A percentile compares a stretch with the other conserved stretches of the same genome.
These are phyloP conservation scores for Neodidymelliopsis sp. DNA, from an alignment of 2,329 filamentous ascomycete species.

Conservation along the genomic window DNA sequence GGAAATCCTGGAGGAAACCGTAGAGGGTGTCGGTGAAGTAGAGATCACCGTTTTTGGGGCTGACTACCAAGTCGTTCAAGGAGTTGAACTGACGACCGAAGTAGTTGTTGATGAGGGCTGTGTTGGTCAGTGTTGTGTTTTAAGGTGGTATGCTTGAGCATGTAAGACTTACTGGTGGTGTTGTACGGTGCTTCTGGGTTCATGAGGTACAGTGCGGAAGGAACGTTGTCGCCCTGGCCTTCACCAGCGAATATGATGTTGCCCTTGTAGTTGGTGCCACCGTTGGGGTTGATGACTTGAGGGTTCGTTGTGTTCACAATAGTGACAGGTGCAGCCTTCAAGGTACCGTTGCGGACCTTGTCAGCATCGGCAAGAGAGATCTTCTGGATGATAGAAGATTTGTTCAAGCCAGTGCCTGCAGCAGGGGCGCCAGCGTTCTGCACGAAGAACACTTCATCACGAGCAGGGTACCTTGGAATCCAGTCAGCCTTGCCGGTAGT, in stretches of 20 bases:
- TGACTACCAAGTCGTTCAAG: conserved; percentile 51
- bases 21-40: conserved; percentile 57
- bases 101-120: conserved; percentile 52
- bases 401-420: conserved; percentile 34
- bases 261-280: conserved; percentile 32
- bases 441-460: conserved; percentile 36
- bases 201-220: conserved; percentile 35
- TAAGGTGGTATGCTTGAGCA: neutral
- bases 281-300: conserved; percentile 37
- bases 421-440: conserved; percentile 35
- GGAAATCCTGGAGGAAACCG: conserved; percentile 34
- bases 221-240: conserved; percentile 29
- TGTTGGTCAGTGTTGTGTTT: conserved; percentile 1
- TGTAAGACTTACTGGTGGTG: conserved; percentile 26
- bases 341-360: conserved; percentile 30
- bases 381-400: conserved; percentile 37
- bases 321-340: conserved; percentile 29
- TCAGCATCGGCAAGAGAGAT: conserved; percentile 35
- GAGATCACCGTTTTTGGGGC: conserved; percentile 49
- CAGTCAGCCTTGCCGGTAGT: neutral
- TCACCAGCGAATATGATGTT: conserved; percentile 37
- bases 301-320: conserved; percentile 33
- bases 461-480: conserved; percentile 19
- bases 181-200: conserved; percentile 34
- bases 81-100: conserved; percentile 55